Evolutionary conservation across 345 rosid genomes (phyloP), one percentile per base, ranked within the genome.

Genomic region (Brassica juncea): DNA sequence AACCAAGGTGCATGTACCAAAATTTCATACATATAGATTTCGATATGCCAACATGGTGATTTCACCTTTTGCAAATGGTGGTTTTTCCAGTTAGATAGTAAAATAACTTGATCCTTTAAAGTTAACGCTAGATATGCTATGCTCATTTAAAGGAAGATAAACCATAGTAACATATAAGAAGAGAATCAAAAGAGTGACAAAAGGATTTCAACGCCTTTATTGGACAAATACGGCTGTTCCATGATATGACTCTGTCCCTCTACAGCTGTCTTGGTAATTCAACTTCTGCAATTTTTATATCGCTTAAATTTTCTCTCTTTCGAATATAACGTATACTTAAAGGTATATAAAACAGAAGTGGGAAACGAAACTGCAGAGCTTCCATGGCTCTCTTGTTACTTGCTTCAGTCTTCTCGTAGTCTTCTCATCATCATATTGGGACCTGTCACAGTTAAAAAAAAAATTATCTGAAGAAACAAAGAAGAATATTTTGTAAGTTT

Each of bases 201-300:
- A 78, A 75, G 75, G 77, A 82, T 83, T 67, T 78, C 77, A 62
- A 74, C 70, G 77, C 87, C 81, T 77, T 83, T 87, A 61, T 39
- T 70, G 68, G 84, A 74, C 87, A 79, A 79, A 77, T 75, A 65
- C 82, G 77, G 76, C 80, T 84, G 86, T 83, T 81, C 85, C 87
- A 77, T 82, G 89, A 88, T 81, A 73, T 80, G 85, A 83, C 84
- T 69, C 39, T 81, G 58, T 66, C 66, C 76, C 75, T 49, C 72
- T 65, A 64, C 75, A 81, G 80, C 80, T 66, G 74, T 77, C 70
- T 63, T 54, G 8, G 3, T 9, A 54, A 74, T 54, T 11, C 57
- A 19, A 30, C 61, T 66, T 73, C 34, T 73, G 64, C 27, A 67
- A 30, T 42, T 60, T 5, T 66, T 23, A 58, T 68, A 69, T 55